Percentiles rank a stretch among this genome's conserved stretches.
phyloP scores from a whole-genome alignment of 106 monocot species.

The Dioscorea alata region DNA sequence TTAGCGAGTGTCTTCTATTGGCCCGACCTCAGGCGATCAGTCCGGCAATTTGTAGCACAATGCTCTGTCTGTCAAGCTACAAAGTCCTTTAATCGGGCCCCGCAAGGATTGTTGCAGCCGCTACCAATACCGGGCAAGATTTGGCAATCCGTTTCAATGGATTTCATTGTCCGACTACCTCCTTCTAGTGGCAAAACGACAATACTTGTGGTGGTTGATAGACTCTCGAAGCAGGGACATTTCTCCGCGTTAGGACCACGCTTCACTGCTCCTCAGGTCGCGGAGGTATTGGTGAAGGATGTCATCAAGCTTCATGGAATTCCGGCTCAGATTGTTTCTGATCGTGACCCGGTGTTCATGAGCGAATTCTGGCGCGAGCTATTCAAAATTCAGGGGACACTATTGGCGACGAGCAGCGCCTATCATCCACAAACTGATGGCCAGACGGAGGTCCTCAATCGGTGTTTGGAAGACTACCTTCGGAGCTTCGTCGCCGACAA shows the following conservation, averaged over 20 bases:
- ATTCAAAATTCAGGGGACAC: background rate
- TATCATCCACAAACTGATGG: background rate
- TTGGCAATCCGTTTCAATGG: background rate
- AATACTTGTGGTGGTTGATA: background rate
- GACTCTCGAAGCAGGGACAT: background rate
- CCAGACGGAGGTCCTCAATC: background rate
- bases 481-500: no score
- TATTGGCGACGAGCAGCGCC: background rate
- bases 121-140: background rate
- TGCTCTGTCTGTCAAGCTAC: background rate
- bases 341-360: background rate
- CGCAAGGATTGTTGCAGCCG: background rate
- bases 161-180: background rate
- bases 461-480: background rate
- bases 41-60: background rate
- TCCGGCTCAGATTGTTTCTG: background rate
- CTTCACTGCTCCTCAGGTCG: background rate
- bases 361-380: background rate
- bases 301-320: no score
- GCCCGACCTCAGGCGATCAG: background rate
- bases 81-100: background rate
- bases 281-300: background rate
- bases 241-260: background rate
- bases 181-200: background rate
- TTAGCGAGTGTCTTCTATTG: background rate